phyloP scores from a whole-genome alignment of 2,329 filamentous ascomycete species.

The Colletotrichum camelliae region DNA sequence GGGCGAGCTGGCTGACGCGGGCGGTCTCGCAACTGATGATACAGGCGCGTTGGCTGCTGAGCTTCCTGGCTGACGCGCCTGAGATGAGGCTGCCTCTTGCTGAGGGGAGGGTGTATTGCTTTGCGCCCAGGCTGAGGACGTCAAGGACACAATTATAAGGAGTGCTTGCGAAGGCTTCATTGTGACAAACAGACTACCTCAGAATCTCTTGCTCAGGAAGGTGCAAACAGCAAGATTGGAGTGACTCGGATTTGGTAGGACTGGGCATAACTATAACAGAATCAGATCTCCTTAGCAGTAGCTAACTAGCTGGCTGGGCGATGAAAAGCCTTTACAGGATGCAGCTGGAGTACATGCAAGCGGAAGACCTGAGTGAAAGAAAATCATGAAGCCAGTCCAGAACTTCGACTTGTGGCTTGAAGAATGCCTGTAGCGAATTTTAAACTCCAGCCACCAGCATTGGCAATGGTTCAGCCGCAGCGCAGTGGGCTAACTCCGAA shows the following conservation, averaged over 20 bases:
- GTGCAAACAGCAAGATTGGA: not conserved
- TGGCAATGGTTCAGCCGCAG: slow-evolving; percentile 4
- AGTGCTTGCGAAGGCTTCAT: not conserved
- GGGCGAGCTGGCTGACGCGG: not conserved
- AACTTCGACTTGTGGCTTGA: not conserved
- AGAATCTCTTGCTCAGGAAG: no score
- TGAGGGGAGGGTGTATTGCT: not conserved
- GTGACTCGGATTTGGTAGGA: not conserved
- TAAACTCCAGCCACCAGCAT: not conserved
- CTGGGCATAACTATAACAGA: not conserved
- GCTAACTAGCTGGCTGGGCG: not conserved
- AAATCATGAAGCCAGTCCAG: not conserved
- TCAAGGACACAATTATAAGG: not conserved
- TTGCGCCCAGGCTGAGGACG: not conserved
- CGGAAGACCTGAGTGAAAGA: not conserved
- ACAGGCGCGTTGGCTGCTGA: not conserved
- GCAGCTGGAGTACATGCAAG: not conserved
- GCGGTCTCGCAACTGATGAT: not conserved
- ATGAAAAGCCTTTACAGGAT: not conserved
- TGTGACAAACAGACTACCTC: not conserved
- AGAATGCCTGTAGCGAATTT: not conserved
- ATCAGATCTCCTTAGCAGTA: not conserved
- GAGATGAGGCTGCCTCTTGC: not conserved
- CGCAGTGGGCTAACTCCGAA: not conserved
- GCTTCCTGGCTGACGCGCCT: not conserved